phyloP scores from a whole-genome alignment of 1,139 yeast species.

The Diutina neorugosa region DNA sequence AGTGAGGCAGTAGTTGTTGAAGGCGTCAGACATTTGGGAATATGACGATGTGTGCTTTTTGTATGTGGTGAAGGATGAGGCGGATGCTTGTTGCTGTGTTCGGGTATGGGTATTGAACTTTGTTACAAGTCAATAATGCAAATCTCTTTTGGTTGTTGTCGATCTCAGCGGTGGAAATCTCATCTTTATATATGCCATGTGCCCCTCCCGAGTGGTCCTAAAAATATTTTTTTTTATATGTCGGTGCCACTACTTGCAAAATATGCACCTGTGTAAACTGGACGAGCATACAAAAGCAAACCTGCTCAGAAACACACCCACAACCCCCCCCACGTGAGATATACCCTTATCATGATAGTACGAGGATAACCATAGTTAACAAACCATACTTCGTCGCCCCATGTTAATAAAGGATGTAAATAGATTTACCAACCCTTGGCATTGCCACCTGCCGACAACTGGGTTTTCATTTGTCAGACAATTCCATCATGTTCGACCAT shows the following conservation, averaged over 20 bases:
- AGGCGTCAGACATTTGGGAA: slow-evolving; percentile 1
- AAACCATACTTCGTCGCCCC: too few species aligned
- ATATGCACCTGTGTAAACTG: not conserved
- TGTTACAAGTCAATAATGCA: not conserved
- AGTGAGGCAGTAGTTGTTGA: slow-evolving; percentile 3
- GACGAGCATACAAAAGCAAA: not conserved
- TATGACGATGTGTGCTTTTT: too few species aligned
- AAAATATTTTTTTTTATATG: not conserved
- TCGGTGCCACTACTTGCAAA: not conserved
- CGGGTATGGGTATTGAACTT: not conserved
- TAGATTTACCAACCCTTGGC: too few species aligned
- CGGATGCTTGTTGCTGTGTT: not conserved
- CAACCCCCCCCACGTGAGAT: not conserved
- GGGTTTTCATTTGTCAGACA: not conserved
- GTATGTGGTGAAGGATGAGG: too few species aligned
- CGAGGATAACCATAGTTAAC: too few species aligned
- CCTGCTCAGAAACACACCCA: not conserved
- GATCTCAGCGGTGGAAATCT: not conserved
- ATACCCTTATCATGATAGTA: not conserved
- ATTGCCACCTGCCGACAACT: too few species aligned
- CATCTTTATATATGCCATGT: not conserved
- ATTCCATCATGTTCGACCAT: not conserved
- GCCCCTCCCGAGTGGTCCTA: not conserved
- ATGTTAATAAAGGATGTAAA: too few species aligned
- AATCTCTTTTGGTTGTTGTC: not conserved